Base-by-base conservation (phyloP, 768 basidiomycete species). In the Lactarius hatsudake region DNA sequence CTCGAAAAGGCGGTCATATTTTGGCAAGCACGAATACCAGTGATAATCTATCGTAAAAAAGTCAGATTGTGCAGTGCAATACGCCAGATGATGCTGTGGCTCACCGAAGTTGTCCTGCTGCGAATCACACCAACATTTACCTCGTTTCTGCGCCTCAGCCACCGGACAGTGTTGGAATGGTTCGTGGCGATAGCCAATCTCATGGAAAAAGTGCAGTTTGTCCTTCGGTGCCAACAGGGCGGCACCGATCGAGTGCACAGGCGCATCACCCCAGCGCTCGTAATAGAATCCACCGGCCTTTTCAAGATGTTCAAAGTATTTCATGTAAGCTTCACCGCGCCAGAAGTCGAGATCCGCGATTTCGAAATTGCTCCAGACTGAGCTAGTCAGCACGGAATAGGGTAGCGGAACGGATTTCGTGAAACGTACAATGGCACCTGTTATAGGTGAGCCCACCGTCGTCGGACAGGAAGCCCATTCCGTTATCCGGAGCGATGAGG, bases 111-210 rank as follows among this genome's bases (percentile, higher is more conserved):
- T 91, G 57, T 93, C 85, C 20, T 79, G 76, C 20, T 81, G 78
- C 69, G 92, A 87, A 18, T 66, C 68, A 74, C 94, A 97, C 85
- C 91, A 94, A 72, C 95, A 96, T 74, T 90, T 94, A 42, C 93
- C 93, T 66, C 81, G 82, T 59, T 80, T 79, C 78, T 94, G 93
- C 8, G 84, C 75, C n/a, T 81, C 83, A n/a, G 87, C 88, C 76
- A 87, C 85, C 0, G 90, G 89, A 75, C 96, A 94, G 76, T 94
- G 94, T 76, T 94, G 92, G 86, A 98, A 98, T 13, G 94, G 94
- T 72, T 93, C 89, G 72, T 98, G 95, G 40, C 88, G 84, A 75
- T 97, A 98, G 4, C 88, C 96, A 60, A 98, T 93, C 73, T 98
- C 94, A 70, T 89, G 85, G 82, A 98, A 98, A 80, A 93, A 98